Base-by-base conservation (phyloP, 805 yeast species). In the Hyphopichia homilentoma region DNA sequence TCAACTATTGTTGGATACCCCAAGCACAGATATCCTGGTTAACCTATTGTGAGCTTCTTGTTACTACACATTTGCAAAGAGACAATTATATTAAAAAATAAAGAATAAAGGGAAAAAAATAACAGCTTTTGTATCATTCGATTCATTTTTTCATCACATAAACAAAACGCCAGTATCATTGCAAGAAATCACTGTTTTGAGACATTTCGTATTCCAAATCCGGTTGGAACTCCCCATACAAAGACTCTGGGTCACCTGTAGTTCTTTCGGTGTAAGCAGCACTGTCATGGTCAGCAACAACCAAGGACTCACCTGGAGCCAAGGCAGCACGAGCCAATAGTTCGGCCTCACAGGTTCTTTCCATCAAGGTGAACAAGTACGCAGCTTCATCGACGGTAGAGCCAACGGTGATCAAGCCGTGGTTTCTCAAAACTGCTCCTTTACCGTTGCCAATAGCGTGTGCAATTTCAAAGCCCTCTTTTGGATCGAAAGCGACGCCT, bases 141-240 rank as follows among this genome's bases (percentile, higher is more conserved):
- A n/a, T n/a, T n/a, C n/a, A n/a, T n/a, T n/a, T n/a, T n/a, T n/a
- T n/a, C n/a, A n/a, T n/a, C n/a, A n/a, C n/a, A n/a, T n/a, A n/a
- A n/a, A n/a, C n/a, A n/a, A n/a, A n/a, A n/a, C n/a, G n/a, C n/a
- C n/a, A n/a, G n/a, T n/a, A n/a, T n/a, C n/a, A n/a, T n/a, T n/a
- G n/a, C n/a, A n/a, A n/a, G n/a, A n/a, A n/a, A n/a, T n/a, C n/a
- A n/a, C n/a, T n/a, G n/a, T n/a, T n/a, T n/a, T n/a, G n/a, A n/a
- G n/a, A n/a, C n/a, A n/a, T n/a, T n/a, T n/a, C n/a, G n/a, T n/a
- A n/a, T 42, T 78, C 81, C 26, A 63, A 68, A 37, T 83, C 89
- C 2, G 83, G 78, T 57, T 82, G 88, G 57, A 83, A 81, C 45
- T 84, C 93, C 27, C 78, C 65, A 58, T 78, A 84, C 38, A 84